Conservation (phyloP, 1,139 yeast species). For the Lodderomyces metapsilosis region DNA sequence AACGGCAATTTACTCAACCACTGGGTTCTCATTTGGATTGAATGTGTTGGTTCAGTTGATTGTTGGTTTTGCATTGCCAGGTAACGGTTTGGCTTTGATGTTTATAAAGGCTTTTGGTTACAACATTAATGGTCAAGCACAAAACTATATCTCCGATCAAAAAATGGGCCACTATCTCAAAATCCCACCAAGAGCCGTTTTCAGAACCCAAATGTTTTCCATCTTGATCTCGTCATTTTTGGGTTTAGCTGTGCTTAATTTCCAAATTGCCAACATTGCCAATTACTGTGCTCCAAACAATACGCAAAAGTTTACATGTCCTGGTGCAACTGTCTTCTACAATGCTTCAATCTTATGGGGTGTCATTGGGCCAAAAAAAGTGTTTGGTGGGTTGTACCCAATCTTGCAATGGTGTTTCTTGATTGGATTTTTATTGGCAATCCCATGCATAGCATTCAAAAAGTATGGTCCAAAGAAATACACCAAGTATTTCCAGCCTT, state of each 20-base stretch:
- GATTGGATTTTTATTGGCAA: conserved; percentile 50
- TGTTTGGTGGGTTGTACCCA: conserved; percentile 49
- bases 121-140: conserved; percentile 63
- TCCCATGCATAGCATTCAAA: conserved; percentile 41
- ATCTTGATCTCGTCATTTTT: conserved; percentile 41
- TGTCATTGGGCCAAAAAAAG: conserved; percentile 56
- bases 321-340: conserved; percentile 45
- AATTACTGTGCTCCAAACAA: conserved; percentile 37
- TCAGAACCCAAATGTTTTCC: conserved; percentile 54
- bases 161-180: conserved; percentile 62
- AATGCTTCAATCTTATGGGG: conserved; percentile 64
- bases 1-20: conserved; percentile 48
- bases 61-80: conserved; percentile 63
- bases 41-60: conserved; percentile 61
- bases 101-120: conserved; percentile 58
- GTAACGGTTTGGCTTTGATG: conserved; percentile 61
- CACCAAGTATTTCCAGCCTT: conserved; percentile 42
- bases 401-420: conserved; percentile 50
- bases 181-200: conserved; percentile 57
- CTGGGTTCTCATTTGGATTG: conserved; percentile 53
- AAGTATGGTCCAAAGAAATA: conserved; percentile 28
- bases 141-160: conserved; percentile 52
- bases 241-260: conserved; percentile 51
- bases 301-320: conserved; percentile 48
- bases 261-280: conserved; percentile 33